phyloP scores from a whole-genome alignment of 164 flowering plant genomes.

The Magnolia sinica region DNA sequence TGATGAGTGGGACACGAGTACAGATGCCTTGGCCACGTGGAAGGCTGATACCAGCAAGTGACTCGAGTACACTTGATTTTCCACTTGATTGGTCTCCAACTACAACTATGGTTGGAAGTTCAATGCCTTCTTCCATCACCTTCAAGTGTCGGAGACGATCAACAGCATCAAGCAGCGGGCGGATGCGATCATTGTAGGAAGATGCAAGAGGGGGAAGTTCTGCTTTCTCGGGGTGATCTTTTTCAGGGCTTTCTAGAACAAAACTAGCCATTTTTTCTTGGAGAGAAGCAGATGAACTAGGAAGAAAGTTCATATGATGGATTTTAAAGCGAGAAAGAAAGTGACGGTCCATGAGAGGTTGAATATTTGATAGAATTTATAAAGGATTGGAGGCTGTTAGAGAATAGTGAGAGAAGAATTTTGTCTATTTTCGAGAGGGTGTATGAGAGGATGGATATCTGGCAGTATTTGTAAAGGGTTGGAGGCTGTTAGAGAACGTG shows the following conservation, averaged over 20 bases:
- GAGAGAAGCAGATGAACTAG: too few relatives aligned
- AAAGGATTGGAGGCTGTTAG: too few relatives aligned
- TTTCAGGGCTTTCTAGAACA: neutral
- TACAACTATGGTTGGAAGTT: slow-evolving; percentile 17
- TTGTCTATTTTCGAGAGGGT: too few relatives aligned
- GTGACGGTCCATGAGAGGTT: too few relatives aligned
- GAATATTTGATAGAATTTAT: too few relatives aligned
- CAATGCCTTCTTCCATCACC: slow-evolving; percentile 19
- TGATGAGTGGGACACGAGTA: slow-evolving; percentile 21
- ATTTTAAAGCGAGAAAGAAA: too few relatives aligned
- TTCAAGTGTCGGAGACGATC: slow-evolving; percentile 9
- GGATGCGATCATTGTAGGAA: slow-evolving; percentile 10
- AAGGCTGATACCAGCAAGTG: slow-evolving; percentile 15
- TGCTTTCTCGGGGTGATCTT: neutral
- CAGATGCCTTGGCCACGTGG: slow-evolving; percentile 21
- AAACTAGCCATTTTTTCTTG: neutral
- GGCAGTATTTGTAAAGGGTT: too few relatives aligned
- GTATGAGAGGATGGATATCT: too few relatives aligned
- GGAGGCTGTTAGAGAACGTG: too few relatives aligned
- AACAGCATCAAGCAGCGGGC: slow-evolving; percentile 12
- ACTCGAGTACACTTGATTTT: slow-evolving; percentile 19
- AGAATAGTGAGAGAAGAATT: too few relatives aligned
- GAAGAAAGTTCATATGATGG: too few relatives aligned
- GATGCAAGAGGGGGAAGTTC: neutral
- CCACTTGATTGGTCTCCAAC: slow-evolving; percentile 20